These are phyloP conservation scores for Penicillium sp. DNA, from an alignment of 2,329 filamentous ascomycete species.

Conservation along the genomic window DNA sequence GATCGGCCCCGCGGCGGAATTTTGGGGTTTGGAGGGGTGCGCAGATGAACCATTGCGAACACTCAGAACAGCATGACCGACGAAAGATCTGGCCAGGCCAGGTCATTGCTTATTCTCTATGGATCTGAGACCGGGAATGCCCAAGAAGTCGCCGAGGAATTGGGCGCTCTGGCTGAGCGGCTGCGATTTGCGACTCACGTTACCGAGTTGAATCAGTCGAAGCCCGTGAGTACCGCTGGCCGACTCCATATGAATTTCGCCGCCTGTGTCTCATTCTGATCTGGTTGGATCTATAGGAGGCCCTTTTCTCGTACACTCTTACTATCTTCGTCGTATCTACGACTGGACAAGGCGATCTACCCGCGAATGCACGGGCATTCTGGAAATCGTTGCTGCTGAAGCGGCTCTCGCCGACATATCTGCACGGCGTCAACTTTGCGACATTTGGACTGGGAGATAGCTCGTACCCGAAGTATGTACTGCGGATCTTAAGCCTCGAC, in stretches of 20 bases:
- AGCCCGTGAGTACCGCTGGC: slow-evolving; percentile 61
- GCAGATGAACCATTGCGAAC: slow-evolving; percentile 4
- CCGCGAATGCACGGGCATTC: slow-evolving; percentile 74
- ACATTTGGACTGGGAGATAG: slow-evolving; percentile 92
- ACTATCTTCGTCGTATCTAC: slow-evolving; percentile 79
- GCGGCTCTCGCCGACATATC: slow-evolving; percentile 67
- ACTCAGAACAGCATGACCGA: slow-evolving; percentile 33
- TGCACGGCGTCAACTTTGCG: slow-evolving; percentile 69
- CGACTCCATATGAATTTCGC: not conserved
- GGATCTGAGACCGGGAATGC: slow-evolving; percentile 94
- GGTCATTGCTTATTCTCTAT: slow-evolving; percentile 72
- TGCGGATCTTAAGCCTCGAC: not conserved
- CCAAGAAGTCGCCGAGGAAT: slow-evolving; percentile 83
- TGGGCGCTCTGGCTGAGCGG: slow-evolving; percentile 70
- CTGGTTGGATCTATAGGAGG: slow-evolving; percentile 25
- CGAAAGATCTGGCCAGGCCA: slow-evolving; percentile 12
- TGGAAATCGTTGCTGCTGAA: slow-evolving; percentile 83
- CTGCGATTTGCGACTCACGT: slow-evolving; percentile 75
- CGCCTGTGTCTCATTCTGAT: not conserved
- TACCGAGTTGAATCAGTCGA: slow-evolving; percentile 71
- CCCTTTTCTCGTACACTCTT: slow-evolving; percentile 36
- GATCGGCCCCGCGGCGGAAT: slow-evolving; percentile 19
- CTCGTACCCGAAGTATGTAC: slow-evolving; percentile 77
- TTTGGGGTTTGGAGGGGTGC: slow-evolving; percentile 17
- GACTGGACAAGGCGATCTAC: slow-evolving; percentile 91